A percentile compares a stretch with the other conserved stretches of the same genome.
Evolutionary conservation across 2,329 filamentous ascomycete species (phyloP).

Genomic region (Ceratocystis harringtonii): DNA sequence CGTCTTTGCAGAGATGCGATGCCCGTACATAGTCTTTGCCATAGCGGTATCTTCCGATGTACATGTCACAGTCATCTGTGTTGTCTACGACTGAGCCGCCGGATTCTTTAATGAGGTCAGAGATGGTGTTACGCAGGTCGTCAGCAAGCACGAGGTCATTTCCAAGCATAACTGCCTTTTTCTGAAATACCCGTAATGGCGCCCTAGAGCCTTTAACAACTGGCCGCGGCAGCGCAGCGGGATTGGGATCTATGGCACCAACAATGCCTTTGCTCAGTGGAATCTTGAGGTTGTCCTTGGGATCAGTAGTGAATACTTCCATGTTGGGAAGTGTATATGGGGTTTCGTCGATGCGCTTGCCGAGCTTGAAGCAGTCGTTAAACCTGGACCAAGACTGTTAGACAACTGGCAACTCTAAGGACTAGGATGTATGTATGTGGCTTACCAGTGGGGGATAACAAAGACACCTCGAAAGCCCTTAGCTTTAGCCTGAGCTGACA

Average conservation of each 20-base stretch:
- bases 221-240: conserved; percentile 30
- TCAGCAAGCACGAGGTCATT: conserved; percentile 55
- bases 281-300: conserved; percentile 41
- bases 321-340: conserved; percentile 80
- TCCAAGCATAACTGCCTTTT: conserved; percentile 63
- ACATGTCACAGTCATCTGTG: conserved; percentile 61
- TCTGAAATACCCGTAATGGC: conserved; percentile 58
- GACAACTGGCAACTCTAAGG: background rate
- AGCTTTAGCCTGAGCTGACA: conserved; percentile 45
- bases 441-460: conserved; percentile 81
- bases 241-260: conserved; percentile 45
- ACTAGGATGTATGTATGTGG: background rate
- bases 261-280: conserved; percentile 45
- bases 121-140: conserved; percentile 51
- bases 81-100: conserved; percentile 53
- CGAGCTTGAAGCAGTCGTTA: conserved; percentile 87
- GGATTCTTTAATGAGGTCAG: conserved; percentile 53
- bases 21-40: conserved; percentile 64
- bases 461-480: conserved; percentile 63
- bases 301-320: conserved; percentile 52
- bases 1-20: conserved; percentile 60
- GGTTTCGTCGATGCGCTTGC: conserved; percentile 73
- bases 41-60: conserved; percentile 75
- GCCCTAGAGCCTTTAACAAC: conserved; percentile 32
- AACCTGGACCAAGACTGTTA: conserved; percentile 44